Percentiles rank a stretch among this genome's conserved stretches.
Evolutionary conservation across 164 flowering plant genomes (phyloP).

Genomic region (Aristolochia californica): DNA sequence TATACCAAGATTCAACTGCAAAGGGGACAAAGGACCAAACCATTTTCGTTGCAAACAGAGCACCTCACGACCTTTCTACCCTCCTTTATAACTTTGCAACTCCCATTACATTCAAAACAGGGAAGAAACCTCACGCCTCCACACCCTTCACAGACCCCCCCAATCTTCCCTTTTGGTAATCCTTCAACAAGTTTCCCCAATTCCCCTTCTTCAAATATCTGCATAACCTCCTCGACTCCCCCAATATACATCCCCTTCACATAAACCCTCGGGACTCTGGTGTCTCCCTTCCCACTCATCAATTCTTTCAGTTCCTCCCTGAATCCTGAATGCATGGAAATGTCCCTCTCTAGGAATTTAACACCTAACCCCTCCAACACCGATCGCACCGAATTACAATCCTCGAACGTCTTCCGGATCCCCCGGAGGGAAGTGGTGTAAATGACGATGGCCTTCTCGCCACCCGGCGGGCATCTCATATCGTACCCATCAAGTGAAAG

Average conservation of each 20-base stretch:
- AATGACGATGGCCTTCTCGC: slow-evolving; percentile 59
- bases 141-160: slow-evolving; percentile 69
- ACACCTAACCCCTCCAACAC: slow-evolving; percentile 52
- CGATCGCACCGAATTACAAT: slow-evolving; percentile 56
- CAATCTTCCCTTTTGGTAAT: slow-evolving; percentile 35
- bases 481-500: slow-evolving; percentile 21
- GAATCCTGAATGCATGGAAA: slow-evolving; percentile 81
- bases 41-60: slow-evolving; percentile 88
- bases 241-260: slow-evolving; percentile 74
- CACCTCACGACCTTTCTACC: slow-evolving; percentile 45
- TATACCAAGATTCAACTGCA: slow-evolving; percentile 55
- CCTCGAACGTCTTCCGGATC: slow-evolving; percentile 70
- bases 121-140: slow-evolving; percentile 81
- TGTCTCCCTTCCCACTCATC: slow-evolving; percentile 29
- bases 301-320: slow-evolving; percentile 62
- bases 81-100: slow-evolving; percentile 46
- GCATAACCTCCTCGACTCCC: slow-evolving; percentile 75
- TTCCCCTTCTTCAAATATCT: slow-evolving; percentile 55
- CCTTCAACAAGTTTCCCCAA: slow-evolving; percentile 45
- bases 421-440: slow-evolving; percentile 80
- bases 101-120: slow-evolving; percentile 73
- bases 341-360: slow-evolving; percentile 51
- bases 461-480: slow-evolving; percentile 45
- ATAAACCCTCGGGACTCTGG: slow-evolving; percentile 57
- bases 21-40: slow-evolving; percentile 75